phyloP scores from a whole-genome alignment of 139 green algal species.

The Chlamydomonas schloesseri region DNA sequence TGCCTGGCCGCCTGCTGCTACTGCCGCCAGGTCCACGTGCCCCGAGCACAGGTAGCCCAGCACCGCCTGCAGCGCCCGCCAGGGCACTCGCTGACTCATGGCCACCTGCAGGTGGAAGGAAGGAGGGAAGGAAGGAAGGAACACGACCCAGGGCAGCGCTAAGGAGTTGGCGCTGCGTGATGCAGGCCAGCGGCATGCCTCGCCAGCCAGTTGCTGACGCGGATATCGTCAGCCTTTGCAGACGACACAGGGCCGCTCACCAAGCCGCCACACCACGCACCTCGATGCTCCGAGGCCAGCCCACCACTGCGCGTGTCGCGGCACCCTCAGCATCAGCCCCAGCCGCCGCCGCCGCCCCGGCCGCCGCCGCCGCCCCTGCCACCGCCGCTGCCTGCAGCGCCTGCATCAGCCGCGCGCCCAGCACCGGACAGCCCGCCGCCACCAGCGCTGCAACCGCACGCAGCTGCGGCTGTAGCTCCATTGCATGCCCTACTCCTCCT shows the following conservation, averaged over 20 bases:
- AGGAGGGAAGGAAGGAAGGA: too few species aligned
- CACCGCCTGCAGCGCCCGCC: not conserved
- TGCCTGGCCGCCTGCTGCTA: not conserved
- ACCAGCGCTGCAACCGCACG: not conserved
- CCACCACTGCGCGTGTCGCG: not conserved
- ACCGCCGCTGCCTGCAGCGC: not conserved
- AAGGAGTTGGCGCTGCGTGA: too few species aligned
- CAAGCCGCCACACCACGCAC: not conserved
- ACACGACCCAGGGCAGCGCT: too few species aligned
- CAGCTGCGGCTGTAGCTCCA: not conserved
- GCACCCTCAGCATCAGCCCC: not conserved
- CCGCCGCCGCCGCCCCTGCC: not conserved
- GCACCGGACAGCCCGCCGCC: not conserved
- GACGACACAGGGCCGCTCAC: too few species aligned
- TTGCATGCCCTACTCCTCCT: too few species aligned
- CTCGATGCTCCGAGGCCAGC: not conserved
- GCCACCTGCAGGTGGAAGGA: not conserved
- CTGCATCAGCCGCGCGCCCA: not conserved
- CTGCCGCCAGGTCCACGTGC: not conserved
- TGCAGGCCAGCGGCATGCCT: too few species aligned
- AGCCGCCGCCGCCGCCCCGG: not conserved
- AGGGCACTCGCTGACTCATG: not conserved
- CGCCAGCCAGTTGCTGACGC: too few species aligned
- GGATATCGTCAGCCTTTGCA: too few species aligned
- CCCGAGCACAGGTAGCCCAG: not conserved